Percentiles rank a stretch among this genome's conserved stretches.
These are phyloP conservation scores for Penicillium sp. DNA, from an alignment of 2,329 filamentous ascomycete genomes.

Conservation along the genomic window DNA sequence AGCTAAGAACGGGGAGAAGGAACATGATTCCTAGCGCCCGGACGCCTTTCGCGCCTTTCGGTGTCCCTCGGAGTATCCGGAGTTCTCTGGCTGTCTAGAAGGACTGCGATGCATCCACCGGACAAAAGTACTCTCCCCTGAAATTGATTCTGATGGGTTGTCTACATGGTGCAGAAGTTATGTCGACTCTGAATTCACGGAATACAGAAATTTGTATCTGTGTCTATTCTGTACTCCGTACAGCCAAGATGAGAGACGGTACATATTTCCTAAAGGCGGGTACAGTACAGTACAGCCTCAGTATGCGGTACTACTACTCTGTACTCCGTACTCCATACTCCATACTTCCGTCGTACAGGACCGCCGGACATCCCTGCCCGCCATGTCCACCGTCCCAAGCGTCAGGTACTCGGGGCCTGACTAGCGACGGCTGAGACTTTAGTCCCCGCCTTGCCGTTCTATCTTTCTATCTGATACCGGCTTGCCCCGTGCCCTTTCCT, in stretches of 20 bases:
- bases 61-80: conserved; percentile 1
- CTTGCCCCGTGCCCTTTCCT: conserved; percentile 20
- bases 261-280: background rate
- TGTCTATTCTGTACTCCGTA: background rate
- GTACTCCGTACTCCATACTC: background rate
- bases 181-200: too few relatives aligned
- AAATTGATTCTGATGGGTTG: background rate
- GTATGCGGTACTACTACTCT: background rate
- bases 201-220: background rate
- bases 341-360: conserved; percentile 18
- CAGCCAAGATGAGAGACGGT: background rate
- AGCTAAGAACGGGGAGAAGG: background rate
- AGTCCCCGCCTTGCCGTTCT: conserved; percentile 23
- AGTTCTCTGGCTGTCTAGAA: background rate
- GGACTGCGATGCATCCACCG: background rate
- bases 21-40: background rate
- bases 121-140: conserved; percentile 8
- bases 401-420: conserved; percentile 23
- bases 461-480: conserved; percentile 24
- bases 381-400: conserved; percentile 24
- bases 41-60: background rate
- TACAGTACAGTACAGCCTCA: background rate
- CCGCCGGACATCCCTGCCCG: conserved; percentile 29
- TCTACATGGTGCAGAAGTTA: background rate
- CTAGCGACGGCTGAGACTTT: conserved; percentile 21